phyloP scores from a whole-genome alignment of 495 filamentous ascomycete species.

The Penicillium canescens region DNA sequence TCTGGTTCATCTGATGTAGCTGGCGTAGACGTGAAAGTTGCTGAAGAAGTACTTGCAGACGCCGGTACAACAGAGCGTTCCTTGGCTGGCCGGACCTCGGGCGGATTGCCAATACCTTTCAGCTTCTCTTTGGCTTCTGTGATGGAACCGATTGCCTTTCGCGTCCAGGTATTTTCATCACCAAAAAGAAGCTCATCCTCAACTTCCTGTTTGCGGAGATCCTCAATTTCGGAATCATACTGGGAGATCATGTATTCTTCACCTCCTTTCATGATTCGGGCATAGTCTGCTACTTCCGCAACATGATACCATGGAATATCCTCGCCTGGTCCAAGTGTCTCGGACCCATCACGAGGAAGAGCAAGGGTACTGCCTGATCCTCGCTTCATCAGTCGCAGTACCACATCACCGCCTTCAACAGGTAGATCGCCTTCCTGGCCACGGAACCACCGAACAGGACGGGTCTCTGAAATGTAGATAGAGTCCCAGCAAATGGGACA shows the following conservation, averaged over 20 bases:
- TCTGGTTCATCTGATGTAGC: conserved; percentile 22
- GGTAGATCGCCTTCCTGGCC: conserved; percentile 83
- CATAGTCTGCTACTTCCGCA: conserved; percentile 92
- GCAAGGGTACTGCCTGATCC: conserved; percentile 79
- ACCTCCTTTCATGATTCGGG: conserved; percentile 91
- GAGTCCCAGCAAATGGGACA: conserved; percentile 95
- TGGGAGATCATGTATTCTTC: conserved; percentile 83
- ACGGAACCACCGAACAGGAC: conserved; percentile 86
- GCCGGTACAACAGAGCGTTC: conserved; percentile 47
- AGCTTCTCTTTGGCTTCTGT: conserved; percentile 71
- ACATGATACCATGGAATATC: conserved; percentile 93
- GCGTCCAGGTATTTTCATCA: conserved; percentile 88
- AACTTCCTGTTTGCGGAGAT: conserved; percentile 70
- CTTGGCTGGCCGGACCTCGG: conserved; percentile 44
- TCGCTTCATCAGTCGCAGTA: conserved; percentile 80
- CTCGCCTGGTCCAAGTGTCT: conserved; percentile 63
- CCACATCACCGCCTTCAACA: conserved; percentile 82
- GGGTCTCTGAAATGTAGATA: conserved; percentile 83
- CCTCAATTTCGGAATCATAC: conserved; percentile 73
- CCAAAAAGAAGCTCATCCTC: conserved; percentile 94
- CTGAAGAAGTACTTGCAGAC: conserved; percentile 41
- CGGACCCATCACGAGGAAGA: conserved; percentile 79
- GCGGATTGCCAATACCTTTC: conserved; percentile 70
- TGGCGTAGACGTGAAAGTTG: conserved; percentile 8
- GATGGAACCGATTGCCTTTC: conserved; percentile 74